Evolutionary conservation across 2,329 filamentous ascomycete species (phyloP), one percentile per base, ranked within the genome.

Genomic region (Mollisia scopiformis): DNA sequence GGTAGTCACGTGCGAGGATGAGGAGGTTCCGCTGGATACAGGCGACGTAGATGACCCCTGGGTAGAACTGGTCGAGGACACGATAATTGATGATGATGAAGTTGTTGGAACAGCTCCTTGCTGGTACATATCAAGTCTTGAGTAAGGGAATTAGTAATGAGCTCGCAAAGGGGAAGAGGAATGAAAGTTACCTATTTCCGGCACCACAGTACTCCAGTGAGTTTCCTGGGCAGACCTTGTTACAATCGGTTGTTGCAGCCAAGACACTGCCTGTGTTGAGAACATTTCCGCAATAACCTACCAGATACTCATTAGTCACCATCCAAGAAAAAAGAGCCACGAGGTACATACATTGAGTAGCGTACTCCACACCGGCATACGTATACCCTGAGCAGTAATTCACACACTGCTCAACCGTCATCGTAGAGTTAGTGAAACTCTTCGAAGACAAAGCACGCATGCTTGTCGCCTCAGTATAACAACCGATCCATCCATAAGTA

Each of bases 321-420:
- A 13, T 16, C 2, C 43, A 8, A 28, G 23, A 19, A 43, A n/a
- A 28, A 25, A 23, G 31, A 8, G 4, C 28, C 23, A 28, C 4
- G 23, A 43, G n/a, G 14, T 28, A 55, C 52, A 10, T 25, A 47
- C 47, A 51, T 33, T 51, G 6, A 19, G 6, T 30, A 6, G 6
- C 57, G 51, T 61, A 65, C 49, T 65, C 49, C 16, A 61, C 49
- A 47, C 62, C 62, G 2, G 30, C 62, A 49, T 65, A 65, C n/a
- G 54, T 55, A 33, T 47, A 62, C 3, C 52, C 57, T 6, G 53
- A 37, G 37, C 62, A 65, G 31, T 39, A 30, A 8, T 41, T 21
- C 0, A 59, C 61, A 16, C 62, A 65, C 31, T 25, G 3, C 33
- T 61, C 59, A 19, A 57, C 27, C 11, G 43, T 57, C 59, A 61